Evolutionary conservation across 2,329 filamentous ascomycete genomes (phyloP).

Genomic region (Ambrosiella xylebori): DNA sequence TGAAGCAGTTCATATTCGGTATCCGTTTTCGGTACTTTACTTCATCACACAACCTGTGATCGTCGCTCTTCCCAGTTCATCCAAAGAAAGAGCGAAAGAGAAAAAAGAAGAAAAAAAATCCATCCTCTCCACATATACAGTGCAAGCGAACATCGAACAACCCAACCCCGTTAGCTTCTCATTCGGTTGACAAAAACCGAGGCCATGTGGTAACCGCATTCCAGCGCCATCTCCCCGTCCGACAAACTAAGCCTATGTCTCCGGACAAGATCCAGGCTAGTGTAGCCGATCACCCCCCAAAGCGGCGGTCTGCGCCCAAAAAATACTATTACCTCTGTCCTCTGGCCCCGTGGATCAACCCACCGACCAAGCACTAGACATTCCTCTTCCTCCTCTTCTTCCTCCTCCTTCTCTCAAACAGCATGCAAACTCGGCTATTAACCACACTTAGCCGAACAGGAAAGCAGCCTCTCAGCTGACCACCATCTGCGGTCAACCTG

Average conservation of each 20-base stretch:
- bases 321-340: no score
- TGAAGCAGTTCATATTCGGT: no score
- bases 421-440: no score
- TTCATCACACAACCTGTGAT: background rate
- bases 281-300: background rate
- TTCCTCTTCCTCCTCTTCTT: background rate
- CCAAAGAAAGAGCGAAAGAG: no score
- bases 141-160: no score
- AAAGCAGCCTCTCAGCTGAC: background rate
- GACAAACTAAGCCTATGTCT: background rate
- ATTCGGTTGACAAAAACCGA: background rate
- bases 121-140: background rate
- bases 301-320: background rate
- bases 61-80: background rate
- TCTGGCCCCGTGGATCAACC: background rate
- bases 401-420: no score
- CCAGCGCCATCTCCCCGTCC: background rate
- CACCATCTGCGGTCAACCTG: background rate
- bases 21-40: background rate
- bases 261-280: background rate
- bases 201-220: background rate
- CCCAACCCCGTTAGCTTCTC: background rate
- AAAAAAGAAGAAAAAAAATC: background rate
- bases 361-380: background rate
- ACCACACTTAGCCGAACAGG: background rate